Evolutionary conservation across 345 rosid species (phyloP).

Genomic region (Pistacia atlantica): DNA sequence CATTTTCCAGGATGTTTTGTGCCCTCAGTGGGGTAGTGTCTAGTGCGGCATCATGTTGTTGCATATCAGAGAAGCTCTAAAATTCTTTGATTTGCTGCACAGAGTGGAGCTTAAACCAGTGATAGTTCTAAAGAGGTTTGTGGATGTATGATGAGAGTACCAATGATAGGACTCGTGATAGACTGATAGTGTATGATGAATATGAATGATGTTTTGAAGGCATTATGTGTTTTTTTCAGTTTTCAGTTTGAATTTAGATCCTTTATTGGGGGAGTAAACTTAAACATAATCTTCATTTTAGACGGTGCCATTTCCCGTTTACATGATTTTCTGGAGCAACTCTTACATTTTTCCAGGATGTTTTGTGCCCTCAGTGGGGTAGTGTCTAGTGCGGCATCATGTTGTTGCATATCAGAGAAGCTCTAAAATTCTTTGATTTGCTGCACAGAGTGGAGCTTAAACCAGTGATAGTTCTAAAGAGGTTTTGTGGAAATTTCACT

Average conservation of each 20-base stretch:
- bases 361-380: neutral
- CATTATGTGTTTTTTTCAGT: neutral
- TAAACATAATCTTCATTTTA: no score
- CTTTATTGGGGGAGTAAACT: neutral
- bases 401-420: neutral
- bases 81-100: neutral
- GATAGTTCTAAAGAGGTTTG: neutral
- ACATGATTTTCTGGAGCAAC: neutral
- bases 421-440: no score
- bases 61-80: neutral
- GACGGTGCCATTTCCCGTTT: neutral
- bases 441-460: neutral
- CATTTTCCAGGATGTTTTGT: neutral
- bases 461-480: neutral
- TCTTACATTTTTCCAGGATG: neutral
- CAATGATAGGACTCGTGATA: conserved; percentile 1
- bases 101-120: neutral
- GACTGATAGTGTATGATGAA: neutral
- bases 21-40: neutral
- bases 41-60: neutral
- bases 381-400: neutral
- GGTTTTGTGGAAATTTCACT: neutral
- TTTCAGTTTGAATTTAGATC: neutral
- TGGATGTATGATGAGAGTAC: neutral
- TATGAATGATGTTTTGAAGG: neutral